Percentiles rank a stretch among this genome's conserved stretches.
Conservation (phyloP, 2,329 filamentous ascomycete genomes). For the Colletotrichum cereale region DNA sequence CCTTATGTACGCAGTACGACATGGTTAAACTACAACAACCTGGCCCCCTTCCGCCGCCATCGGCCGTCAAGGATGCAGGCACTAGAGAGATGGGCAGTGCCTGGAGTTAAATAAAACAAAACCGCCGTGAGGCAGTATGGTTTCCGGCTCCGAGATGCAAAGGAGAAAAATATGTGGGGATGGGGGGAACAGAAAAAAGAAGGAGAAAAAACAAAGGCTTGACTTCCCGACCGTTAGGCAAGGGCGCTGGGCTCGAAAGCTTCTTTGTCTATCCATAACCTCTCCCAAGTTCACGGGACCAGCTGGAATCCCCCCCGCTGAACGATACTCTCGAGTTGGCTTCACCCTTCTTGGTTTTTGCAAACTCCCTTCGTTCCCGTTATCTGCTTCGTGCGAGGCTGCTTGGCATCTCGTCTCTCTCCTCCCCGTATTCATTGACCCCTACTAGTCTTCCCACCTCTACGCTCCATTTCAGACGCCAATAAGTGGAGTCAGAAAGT, state of each 20-base stretch:
- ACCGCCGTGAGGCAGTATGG: neutral
- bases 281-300: neutral
- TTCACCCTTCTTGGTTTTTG: slow-evolving; percentile 10
- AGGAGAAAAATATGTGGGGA: no score
- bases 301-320: neutral
- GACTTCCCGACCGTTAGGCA: neutral
- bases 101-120: neutral
- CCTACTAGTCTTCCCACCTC: neutral
- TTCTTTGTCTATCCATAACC: neutral
- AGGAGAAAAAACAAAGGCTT: neutral
- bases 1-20: neutral
- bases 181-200: neutral
- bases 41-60: neutral
- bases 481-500: slow-evolving; percentile 7
- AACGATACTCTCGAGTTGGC: slow-evolving; percentile 9
- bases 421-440: neutral
- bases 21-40: slow-evolving; percentile 3
- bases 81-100: neutral
- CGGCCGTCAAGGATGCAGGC: neutral
- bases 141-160: neutral
- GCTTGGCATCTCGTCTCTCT: slow-evolving; percentile 32
- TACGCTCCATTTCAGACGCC: slow-evolving; percentile 21
- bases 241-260: neutral
- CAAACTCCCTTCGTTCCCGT: neutral
- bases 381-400: neutral